Evolutionary conservation across 164 flowering plant species (phyloP), one percentile per base, ranked within the genome.

Genomic region (Tinospora cordifolia): DNA sequence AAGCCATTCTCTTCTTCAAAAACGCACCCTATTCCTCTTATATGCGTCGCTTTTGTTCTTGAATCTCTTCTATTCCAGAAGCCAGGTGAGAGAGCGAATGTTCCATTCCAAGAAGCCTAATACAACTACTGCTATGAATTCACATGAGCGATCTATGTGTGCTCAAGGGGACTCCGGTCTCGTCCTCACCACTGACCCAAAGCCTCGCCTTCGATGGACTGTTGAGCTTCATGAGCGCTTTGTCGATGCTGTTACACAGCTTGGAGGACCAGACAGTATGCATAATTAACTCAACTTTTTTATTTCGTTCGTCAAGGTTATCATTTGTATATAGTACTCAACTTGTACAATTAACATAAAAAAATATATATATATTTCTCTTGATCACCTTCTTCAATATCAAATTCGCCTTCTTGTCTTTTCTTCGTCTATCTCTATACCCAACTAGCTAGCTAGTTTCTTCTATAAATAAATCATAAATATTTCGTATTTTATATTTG

Each of bases 171-270:
- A 94, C 84, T 94, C 98, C 8, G 96, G 91, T 4, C 92, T 94
- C 63, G 97, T 94, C 77, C 95, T 94, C 85, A 94, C 98, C 72
- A 94, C 98, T 0, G 98, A 94, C 85, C 98, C 98, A 6, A 94
- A 94, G 79, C 98, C 98, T 7, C 91, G 98, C 38, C 93, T 94
- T 47, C 90, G 98, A 0, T 94, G 98, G 98, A 94, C 98, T 0
- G 95, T 84, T 57, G 98, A 94, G 80, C 98, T 94, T 47, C 98
- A 94, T 65, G 97, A 92, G 64, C 95, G 97, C 69, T 94, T 94
- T 30, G 98, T 94, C 15, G 98, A 94, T 51, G 98, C 98, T 13
- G 98, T 94, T n/a, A 82, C 96, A 38, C 98, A 94, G 82, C 93
- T 94, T 0, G 98, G 98, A 47, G 98, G 98, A 58, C 98, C 98